Evolutionary conservation across 306 rosid species (phyloP).

Genomic region (Cyamopsis tetragonoloba): DNA sequence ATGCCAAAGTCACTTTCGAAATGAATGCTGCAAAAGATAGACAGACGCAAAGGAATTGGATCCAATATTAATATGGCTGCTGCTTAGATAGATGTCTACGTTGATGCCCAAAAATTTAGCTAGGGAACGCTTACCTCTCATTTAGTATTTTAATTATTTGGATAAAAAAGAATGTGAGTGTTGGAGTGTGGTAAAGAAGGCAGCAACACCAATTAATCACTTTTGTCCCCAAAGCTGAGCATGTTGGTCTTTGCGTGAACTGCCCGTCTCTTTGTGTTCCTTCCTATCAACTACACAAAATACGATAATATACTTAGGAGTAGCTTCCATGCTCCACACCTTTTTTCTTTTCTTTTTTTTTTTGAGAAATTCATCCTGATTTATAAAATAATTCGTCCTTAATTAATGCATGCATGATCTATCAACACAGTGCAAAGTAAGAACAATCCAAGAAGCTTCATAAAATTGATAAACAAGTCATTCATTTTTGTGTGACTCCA

Average conservation of each 20-base stretch:
- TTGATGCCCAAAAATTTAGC: slow-evolving; percentile 7
- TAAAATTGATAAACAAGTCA: too few species aligned
- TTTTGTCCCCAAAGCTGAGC: slow-evolving; percentile 41
- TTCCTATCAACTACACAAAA: neutral
- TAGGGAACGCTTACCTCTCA: neutral
- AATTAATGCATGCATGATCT: too few species aligned
- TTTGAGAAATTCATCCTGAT: too few species aligned
- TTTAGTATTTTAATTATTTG: neutral
- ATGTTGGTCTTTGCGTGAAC: slow-evolving; percentile 48
- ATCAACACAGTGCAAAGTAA: too few species aligned
- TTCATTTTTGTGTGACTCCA: too few species aligned
- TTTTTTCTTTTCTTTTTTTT: neutral
- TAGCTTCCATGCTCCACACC: neutral
- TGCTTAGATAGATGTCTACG: neutral
- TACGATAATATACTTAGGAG: neutral
- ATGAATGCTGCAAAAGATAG: slow-evolving; percentile 17
- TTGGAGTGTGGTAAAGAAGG: slow-evolving; percentile 26
- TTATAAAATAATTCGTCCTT: too few species aligned
- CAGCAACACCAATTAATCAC: slow-evolving; percentile 35
- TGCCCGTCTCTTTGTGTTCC: slow-evolving; percentile 8
- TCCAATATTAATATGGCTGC: neutral
- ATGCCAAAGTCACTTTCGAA: slow-evolving; percentile 30
- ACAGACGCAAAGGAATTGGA: slow-evolving; percentile 6
- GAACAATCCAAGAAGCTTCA: too few species aligned
- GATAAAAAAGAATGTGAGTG: neutral